A percentile compares a stretch with the other conserved stretches of the same genome.
phyloP scores from a whole-genome alignment of 2,329 filamentous ascomycete species.

The Juglanconis oblonga region DNA sequence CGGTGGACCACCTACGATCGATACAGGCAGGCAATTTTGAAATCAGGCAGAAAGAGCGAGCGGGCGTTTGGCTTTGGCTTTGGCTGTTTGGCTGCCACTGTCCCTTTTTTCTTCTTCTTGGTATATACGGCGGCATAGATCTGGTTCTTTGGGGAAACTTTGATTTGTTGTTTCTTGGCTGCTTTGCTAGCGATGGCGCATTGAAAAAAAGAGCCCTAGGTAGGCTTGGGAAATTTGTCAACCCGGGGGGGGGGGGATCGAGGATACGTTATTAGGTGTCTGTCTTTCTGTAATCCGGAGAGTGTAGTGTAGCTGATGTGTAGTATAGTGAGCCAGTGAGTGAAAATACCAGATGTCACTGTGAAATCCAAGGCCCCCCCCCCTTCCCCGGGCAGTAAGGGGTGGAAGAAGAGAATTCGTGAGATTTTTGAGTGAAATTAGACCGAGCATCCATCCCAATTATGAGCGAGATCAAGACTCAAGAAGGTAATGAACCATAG shows the following conservation, averaged over 20 bases:
- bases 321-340: background rate
- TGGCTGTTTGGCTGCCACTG: background rate
- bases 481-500: background rate
- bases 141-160: conserved; percentile 3
- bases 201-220: conserved; percentile 1
- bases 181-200: conserved; percentile 19
- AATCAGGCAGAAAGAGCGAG: background rate
- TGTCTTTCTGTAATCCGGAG: background rate
- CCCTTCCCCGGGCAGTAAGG: too few species aligned
- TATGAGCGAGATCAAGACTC: background rate
- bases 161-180: background rate
- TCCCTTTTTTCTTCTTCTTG: background rate
- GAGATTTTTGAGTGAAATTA: background rate
- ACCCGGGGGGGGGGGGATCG: background rate
- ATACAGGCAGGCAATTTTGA: background rate
- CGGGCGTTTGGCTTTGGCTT: background rate
- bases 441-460: background rate
- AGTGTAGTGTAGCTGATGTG: background rate
- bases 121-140: conserved; percentile 15
- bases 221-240: background rate
- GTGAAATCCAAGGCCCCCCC: background rate
- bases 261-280: background rate
- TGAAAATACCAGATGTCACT: background rate
- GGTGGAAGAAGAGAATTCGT: too few species aligned
- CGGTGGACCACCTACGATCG: background rate